Conservation (phyloP, 768 basidiomycete species). For the Lepiota brunneoincarnata region DNA sequence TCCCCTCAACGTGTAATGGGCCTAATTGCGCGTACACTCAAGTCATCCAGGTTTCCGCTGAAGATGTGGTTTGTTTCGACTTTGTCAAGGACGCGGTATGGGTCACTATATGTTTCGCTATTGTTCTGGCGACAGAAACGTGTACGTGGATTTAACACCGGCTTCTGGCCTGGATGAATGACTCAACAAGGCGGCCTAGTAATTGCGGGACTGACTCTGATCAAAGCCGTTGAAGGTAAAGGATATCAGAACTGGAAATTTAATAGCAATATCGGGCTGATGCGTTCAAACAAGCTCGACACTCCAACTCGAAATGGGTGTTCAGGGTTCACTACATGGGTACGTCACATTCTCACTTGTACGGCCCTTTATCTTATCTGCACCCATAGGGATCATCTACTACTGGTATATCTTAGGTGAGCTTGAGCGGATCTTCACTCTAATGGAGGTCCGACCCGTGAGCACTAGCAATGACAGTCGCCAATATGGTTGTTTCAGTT, state of each 20-base stretch:
- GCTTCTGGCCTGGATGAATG: neutral
- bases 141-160: neutral
- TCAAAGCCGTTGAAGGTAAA: slow-evolving; percentile 6
- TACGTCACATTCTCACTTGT: neutral
- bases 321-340: slow-evolving; percentile 6
- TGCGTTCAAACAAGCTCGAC: neutral
- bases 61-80: neutral
- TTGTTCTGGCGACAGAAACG: neutral
- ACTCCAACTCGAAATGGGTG: neutral
- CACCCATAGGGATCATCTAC: neutral
- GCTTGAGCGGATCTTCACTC: too few species aligned
- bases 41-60: neutral
- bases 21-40: neutral
- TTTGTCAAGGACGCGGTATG: neutral
- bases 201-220: neutral
- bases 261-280: too few species aligned
- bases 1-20: too few species aligned
- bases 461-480: neutral
- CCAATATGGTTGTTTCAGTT: neutral
- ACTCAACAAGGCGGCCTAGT: neutral
- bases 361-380: neutral
- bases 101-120: neutral
- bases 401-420: slow-evolving; percentile 1
- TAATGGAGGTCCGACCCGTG: neutral
- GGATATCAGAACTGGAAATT: too few species aligned